A percentile compares a stretch with the other conserved stretches of the same genome.
phyloP scores from a whole-genome alignment of 1,139 yeast species.

The Pichia cactophila region DNA sequence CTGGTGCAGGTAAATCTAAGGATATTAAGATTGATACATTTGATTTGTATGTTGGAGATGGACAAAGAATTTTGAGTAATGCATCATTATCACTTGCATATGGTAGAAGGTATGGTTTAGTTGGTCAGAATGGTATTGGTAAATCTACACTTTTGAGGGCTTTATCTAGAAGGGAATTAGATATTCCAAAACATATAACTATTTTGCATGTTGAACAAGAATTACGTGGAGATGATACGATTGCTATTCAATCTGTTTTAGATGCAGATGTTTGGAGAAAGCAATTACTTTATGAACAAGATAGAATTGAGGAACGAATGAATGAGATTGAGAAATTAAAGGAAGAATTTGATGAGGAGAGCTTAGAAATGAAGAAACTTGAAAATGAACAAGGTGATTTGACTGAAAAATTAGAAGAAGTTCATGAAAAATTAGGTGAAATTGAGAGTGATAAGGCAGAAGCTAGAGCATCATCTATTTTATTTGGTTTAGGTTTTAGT shows the following conservation, averaged over 20 bases:
- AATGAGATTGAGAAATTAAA: conserved; percentile 65
- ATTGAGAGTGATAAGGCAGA: conserved; percentile 98
- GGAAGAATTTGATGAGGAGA: conserved; percentile 72
- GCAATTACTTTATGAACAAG: conserved; percentile 70
- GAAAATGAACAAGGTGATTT: conserved; percentile 88
- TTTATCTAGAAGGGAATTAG: conserved; percentile 83
- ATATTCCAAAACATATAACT: conserved; percentile 90
- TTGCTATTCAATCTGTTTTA: conserved; percentile 85
- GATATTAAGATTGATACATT: conserved; percentile 90
- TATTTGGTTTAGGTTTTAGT: conserved; percentile 89
- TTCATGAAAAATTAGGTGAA: conserved; percentile 73
- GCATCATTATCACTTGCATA: conserved; percentile 80
- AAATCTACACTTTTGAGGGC: conserved; percentile 90
- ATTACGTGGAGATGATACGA: conserved; percentile 83
- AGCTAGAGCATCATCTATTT: conserved; percentile 92
- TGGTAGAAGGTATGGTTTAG: conserved; percentile 94
- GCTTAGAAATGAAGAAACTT: conserved; percentile 67
- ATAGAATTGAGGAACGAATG: conserved; percentile 64
- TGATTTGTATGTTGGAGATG: conserved; percentile 92
- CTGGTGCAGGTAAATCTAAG: conserved; percentile 88
- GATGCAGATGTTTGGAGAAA: conserved; percentile 99
- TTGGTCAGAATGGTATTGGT: conserved; percentile 99
- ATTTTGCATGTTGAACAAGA: conserved; percentile 97
- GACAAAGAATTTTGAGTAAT: conserved; percentile 84
- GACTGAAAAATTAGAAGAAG: conserved; percentile 67